These are phyloP conservation scores for Cyphellophora europaea DNA, from an alignment of 2,329 filamentous ascomycete species.

Conservation along the genomic window DNA sequence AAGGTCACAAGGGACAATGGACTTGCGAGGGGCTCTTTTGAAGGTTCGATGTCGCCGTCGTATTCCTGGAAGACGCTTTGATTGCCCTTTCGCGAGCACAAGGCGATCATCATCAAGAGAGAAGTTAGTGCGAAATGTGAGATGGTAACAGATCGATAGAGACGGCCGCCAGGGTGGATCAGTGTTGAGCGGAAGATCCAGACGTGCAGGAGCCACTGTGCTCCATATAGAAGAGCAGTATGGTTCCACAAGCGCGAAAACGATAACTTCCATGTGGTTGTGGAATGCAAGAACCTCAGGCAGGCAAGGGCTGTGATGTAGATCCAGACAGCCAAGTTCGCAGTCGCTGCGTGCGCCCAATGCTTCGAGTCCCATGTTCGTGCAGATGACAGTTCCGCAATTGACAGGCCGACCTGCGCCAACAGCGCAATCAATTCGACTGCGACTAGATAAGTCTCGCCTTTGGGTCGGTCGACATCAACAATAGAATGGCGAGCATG, in stretches of 20 bases:
- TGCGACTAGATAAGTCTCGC: constrained; percentile 59
- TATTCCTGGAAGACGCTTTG: constrained; percentile 80
- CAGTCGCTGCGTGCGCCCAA: constrained; percentile 43
- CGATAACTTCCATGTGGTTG: constrained; percentile 51
- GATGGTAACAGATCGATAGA: constrained; percentile 57
- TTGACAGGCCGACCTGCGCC: constrained; percentile 61
- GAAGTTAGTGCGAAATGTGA: constrained; percentile 66
- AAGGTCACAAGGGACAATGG: constrained; percentile 82
- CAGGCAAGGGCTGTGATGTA: constrained; percentile 70
- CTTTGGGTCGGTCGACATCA: constrained; percentile 66
- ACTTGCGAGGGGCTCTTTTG: constrained; percentile 77
- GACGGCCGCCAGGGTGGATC: constrained; percentile 60
- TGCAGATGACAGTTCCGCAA: constrained; percentile 52
- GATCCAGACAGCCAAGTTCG: constrained; percentile 64
- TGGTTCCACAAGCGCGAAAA: constrained; percentile 82
- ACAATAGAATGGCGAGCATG: constrained; percentile 43
- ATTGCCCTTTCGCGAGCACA: constrained; percentile 84
- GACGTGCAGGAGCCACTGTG: constrained; percentile 69
- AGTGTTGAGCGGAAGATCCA: constrained; percentile 77
- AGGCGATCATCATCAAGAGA: constrained; percentile 63
- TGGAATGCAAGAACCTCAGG: constrained; percentile 58
- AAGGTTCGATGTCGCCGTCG: constrained; percentile 80
- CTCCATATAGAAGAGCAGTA: constrained; percentile 72
- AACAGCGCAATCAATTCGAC: constrained; percentile 68
- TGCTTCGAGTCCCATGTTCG: constrained; percentile 45